These are phyloP conservation scores for Lyophyllum decastes DNA, from an alignment of 768 basidiomycete species.

Conservation along the genomic window DNA sequence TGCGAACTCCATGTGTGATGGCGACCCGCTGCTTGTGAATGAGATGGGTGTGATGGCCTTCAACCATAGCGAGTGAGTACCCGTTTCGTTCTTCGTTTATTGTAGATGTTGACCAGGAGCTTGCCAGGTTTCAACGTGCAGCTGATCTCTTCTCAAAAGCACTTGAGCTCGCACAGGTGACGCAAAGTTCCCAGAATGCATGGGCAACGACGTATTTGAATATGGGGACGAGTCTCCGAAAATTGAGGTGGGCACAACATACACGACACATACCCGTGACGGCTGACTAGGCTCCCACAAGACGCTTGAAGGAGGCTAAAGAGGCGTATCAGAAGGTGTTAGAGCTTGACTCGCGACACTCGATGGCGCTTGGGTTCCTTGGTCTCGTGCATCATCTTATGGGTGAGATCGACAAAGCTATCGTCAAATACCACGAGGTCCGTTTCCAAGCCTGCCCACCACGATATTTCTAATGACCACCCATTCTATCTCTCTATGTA, in stretches of 20 bases:
- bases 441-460: constrained; percentile 17
- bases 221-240: constrained; percentile 86
- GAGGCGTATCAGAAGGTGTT: constrained; percentile 77
- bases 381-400: constrained; percentile 87
- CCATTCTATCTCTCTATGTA: neutral
- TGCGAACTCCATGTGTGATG: constrained; percentile 77
- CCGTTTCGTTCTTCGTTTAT: neutral
- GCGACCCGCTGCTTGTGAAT: constrained; percentile 88
- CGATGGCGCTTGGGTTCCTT: constrained; percentile 81
- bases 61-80: constrained; percentile 76
- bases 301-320: constrained; percentile 66
- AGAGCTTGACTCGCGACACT: constrained; percentile 83
- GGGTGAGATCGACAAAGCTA: constrained; percentile 75
- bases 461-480: neutral
- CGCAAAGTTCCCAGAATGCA: constrained; percentile 79
- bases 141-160: constrained; percentile 71
- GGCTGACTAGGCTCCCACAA: constrained; percentile 16
- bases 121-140: constrained; percentile 70
- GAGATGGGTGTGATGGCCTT: constrained; percentile 94
- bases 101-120: neutral
- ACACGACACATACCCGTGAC: neutral
- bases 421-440: constrained; percentile 92
- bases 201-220: constrained; percentile 94
- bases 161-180: constrained; percentile 78
- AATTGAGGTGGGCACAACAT: constrained; percentile 54